phyloP scores from a whole-genome alignment of 306 rosid species.

The Pyrus bretschneideri region DNA sequence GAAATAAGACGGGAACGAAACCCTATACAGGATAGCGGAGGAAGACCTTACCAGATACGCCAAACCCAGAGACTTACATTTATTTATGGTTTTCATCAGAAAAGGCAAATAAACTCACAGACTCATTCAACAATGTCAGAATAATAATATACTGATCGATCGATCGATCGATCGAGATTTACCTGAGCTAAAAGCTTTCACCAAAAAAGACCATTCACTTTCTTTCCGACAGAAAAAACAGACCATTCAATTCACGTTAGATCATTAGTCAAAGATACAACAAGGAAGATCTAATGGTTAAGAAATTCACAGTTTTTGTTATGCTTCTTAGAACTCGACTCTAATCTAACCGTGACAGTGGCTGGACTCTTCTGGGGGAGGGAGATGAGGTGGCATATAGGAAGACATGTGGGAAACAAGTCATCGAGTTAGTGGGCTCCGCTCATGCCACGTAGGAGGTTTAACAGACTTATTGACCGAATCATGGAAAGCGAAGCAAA shows the following conservation, averaged over 20 bases:
- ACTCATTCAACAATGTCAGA: slow-evolving; percentile 21
- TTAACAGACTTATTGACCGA: too few relatives aligned
- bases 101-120: background rate
- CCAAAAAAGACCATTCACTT: background rate
- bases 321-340: too few relatives aligned
- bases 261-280: too few relatives aligned
- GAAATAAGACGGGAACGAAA: slow-evolving; percentile 3
- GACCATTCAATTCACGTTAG: background rate
- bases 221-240: background rate
- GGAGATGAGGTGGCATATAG: too few relatives aligned
- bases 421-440: too few relatives aligned
- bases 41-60: slow-evolving; percentile 4
- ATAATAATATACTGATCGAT: background rate
- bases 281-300: too few relatives aligned
- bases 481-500: too few relatives aligned
- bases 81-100: background rate
- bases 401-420: too few relatives aligned
- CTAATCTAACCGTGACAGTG: too few relatives aligned
- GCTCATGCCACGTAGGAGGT: too few relatives aligned
- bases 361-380: too few relatives aligned
- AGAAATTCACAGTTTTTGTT: too few relatives aligned
- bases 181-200: background rate
- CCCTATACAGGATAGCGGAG: background rate
- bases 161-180: slow-evolving; percentile 19
- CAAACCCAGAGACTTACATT: background rate